Conservation (phyloP, 1,284 basidiomycete species). For the Fereydounia khargensis region DNA sequence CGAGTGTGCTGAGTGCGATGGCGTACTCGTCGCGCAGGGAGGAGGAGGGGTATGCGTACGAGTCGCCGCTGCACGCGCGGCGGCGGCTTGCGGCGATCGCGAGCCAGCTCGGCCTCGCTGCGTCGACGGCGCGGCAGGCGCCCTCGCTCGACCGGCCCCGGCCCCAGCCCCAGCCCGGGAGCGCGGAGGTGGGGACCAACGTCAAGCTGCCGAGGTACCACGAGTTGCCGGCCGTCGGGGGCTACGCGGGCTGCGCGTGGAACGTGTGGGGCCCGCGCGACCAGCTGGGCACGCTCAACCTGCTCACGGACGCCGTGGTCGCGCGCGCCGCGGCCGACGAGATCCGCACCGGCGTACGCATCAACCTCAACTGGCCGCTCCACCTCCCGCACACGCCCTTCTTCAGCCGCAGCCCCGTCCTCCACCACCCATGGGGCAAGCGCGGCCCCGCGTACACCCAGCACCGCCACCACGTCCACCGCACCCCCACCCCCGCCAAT, state of each 20-base stretch:
- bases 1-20: neutral
- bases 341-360: conserved; percentile 59
- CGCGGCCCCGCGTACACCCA: conserved; percentile 14
- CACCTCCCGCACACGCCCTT: conserved; percentile 43
- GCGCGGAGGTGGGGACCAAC: neutral
- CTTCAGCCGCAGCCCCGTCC: conserved; percentile 28
- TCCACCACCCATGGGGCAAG: conserved; percentile 31
- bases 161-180: no score
- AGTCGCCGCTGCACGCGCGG: conserved; percentile 28
- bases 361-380: conserved; percentile 43
- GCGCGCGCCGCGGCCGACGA: conserved; percentile 66
- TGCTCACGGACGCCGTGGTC: conserved; percentile 68
- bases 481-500: neutral
- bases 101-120: conserved; percentile 31
- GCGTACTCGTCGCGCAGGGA: neutral
- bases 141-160: neutral
- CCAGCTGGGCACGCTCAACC: conserved; percentile 70
- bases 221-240: conserved; percentile 38
- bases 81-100: conserved; percentile 33
- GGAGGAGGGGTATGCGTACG: conserved; percentile 1
- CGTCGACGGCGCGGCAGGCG: conserved; percentile 18
- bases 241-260: conserved; percentile 63
- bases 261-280: conserved; percentile 70
- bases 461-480: conserved; percentile 6
- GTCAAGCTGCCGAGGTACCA: conserved; percentile 31